Conservation (phyloP, 352 stramenopile genomes). For the Elongisporangium anandrum region DNA sequence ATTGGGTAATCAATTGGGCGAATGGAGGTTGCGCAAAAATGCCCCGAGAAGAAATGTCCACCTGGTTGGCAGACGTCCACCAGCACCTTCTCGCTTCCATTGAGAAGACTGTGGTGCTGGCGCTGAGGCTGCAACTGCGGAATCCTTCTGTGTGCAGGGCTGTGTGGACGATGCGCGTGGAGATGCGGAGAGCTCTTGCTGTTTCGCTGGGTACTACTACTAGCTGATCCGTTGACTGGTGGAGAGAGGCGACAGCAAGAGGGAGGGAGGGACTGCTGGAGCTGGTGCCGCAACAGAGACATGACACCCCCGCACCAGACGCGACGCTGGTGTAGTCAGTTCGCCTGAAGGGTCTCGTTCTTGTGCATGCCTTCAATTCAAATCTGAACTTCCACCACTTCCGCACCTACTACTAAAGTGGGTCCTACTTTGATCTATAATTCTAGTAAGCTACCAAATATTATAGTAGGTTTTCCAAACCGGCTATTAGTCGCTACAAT, state of each 20-base stretch:
- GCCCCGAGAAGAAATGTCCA: neutral
- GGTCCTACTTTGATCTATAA: neutral
- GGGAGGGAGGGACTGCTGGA: neutral
- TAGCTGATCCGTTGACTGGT: neutral
- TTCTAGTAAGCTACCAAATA: no score
- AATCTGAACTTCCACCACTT: neutral
- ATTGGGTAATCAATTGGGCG: neutral
- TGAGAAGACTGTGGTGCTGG: neutral
- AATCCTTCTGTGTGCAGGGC: neutral
- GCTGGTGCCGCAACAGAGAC: neutral
- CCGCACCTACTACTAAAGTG: neutral
- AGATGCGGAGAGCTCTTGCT: neutral
- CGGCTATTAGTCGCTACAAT: no score
- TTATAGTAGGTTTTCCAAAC: no score
- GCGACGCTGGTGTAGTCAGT: neutral
- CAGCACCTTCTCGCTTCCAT: neutral
- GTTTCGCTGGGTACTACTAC: no score
- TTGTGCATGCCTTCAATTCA: neutral
- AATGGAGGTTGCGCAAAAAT: neutral
- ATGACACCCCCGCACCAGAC: neutral
- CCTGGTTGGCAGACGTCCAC: neutral
- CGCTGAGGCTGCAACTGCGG: neutral
- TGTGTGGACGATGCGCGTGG: neutral
- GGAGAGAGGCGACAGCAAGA: neutral
- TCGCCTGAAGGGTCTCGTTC: neutral